Conservation (phyloP, 2,329 filamentous ascomycete species). For the Ramularia endophylla region DNA sequence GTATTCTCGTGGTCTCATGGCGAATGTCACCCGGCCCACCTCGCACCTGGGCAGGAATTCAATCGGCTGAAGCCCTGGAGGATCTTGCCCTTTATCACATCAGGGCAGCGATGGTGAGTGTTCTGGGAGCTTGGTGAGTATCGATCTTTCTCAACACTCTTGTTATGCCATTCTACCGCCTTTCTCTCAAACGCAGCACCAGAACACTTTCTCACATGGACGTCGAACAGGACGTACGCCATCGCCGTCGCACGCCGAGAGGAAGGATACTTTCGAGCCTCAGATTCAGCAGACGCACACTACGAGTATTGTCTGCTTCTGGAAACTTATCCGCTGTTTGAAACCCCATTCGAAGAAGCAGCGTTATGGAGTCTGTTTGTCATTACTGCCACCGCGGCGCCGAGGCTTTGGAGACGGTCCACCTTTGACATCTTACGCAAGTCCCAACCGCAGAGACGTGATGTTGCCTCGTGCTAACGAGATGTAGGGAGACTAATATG, state of each 20-base stretch:
- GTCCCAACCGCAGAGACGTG: too few relatives aligned
- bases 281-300: neutral
- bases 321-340: neutral
- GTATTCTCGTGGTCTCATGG: too few relatives aligned
- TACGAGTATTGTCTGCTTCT: neutral
- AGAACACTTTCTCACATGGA: too few relatives aligned
- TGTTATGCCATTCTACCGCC: too few relatives aligned
- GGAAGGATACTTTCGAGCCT: neutral
- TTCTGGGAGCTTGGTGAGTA: neutral
- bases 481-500: neutral
- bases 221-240: constrained; percentile 1
- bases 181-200: too few relatives aligned
- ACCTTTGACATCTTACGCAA: neutral
- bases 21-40: too few relatives aligned
- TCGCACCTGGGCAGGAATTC: too few relatives aligned
- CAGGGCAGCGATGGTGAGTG: neutral
- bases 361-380: constrained; percentile 1
- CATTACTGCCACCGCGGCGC: neutral
- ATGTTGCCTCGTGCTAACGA: too few relatives aligned
- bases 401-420: neutral
- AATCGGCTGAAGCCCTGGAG: too few relatives aligned
- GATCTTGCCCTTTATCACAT: constrained; percentile 1
- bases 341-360: neutral
- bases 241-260: neutral
- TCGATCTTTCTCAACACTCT: too few relatives aligned